Evolutionary conservation across 331 rosid species (phyloP).

Genomic region (Malus hybrid): DNA sequence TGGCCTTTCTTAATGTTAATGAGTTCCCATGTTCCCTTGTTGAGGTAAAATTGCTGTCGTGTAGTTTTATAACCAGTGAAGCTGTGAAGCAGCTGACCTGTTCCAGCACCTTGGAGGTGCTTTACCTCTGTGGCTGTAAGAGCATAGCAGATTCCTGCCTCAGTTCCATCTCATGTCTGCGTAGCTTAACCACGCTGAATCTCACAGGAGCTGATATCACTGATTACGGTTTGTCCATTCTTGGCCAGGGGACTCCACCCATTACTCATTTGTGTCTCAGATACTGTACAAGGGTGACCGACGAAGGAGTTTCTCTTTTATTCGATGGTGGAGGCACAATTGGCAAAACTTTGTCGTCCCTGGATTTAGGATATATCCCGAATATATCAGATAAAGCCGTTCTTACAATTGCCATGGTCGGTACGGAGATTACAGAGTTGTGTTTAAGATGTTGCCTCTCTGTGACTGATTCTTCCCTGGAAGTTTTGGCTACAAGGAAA

Average conservation of each 20-base stretch:
- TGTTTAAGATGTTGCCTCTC: conserved; percentile 21
- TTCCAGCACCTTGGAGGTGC: conserved; percentile 17
- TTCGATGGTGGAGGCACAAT: conserved; percentile 23
- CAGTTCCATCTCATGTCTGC: conserved; percentile 12
- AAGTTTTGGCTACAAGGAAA: conserved; percentile 22
- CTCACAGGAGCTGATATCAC: conserved; percentile 23
- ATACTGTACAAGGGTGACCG: conserved; percentile 22
- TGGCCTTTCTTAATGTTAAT: conserved; percentile 11
- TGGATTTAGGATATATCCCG: conserved; percentile 29
- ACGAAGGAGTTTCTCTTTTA: conserved; percentile 19
- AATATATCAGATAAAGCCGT: conserved; percentile 26
- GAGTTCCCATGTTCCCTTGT: conserved; percentile 14
- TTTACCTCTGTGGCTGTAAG: conserved; percentile 30
- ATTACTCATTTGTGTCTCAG: conserved; percentile 22
- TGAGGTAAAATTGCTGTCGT: conserved; percentile 24
- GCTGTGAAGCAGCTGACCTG: conserved; percentile 23
- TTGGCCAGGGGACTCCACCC: conserved; percentile 16
- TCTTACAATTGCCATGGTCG: conserved; percentile 4
- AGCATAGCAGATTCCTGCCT: conserved; percentile 31
- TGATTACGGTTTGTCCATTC: conserved; percentile 15
- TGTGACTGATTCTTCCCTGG: conserved; percentile 18
- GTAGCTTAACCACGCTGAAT: conserved; percentile 12
- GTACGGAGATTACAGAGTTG: conserved; percentile 17
- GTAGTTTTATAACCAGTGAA: conserved; percentile 26
- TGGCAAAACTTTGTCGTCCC: conserved; percentile 13